Evolutionary conservation across 2,329 filamentous ascomycete species (phyloP).

Genomic region (Diplocarpon rosae): DNA sequence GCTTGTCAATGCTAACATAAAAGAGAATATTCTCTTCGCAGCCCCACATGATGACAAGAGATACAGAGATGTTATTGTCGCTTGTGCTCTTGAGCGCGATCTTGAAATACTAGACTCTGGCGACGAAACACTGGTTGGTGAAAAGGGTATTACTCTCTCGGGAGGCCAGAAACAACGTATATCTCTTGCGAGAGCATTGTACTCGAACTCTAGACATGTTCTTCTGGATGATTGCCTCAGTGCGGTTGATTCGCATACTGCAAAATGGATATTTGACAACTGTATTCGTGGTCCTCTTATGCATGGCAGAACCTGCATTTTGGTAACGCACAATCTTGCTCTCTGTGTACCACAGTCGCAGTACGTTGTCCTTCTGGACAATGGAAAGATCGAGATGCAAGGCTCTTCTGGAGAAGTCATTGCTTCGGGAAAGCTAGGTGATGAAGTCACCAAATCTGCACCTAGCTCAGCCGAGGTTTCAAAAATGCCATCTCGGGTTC

Average conservation of each 20-base stretch:
- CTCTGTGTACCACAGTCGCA: constrained; percentile 73
- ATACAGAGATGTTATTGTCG: constrained; percentile 79
- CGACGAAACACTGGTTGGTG: constrained; percentile 87
- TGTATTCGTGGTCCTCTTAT: constrained; percentile 85
- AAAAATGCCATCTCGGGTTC: constrained; percentile 62
- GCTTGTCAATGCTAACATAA: constrained; percentile 92
- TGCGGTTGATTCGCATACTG: constrained; percentile 93
- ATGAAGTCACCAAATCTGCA: constrained; percentile 68
- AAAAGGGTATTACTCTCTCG: constrained; percentile 94
- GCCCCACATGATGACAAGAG: constrained; percentile 68
- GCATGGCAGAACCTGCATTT: constrained; percentile 77
- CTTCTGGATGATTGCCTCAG: constrained; percentile 92
- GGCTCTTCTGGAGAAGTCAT: constrained; percentile 72
- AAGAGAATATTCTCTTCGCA: constrained; percentile 90
- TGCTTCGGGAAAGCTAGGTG: constrained; percentile 76
- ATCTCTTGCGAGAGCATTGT: constrained; percentile 91
- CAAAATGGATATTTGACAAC: constrained; percentile 95
- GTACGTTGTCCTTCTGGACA: constrained; percentile 76
- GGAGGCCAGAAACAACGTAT: constrained; percentile 97
- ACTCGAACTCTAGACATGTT: constrained; percentile 84
- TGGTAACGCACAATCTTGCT: constrained; percentile 92
- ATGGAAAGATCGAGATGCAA: constrained; percentile 67
- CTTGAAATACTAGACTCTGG: constrained; percentile 85
- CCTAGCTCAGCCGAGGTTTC: constrained; percentile 62
- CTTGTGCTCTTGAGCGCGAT: constrained; percentile 84